Evolutionary conservation across 2,329 filamentous ascomycete species (phyloP), one percentile per base, ranked within the genome.

Genomic region (Pseudocercospora eumusae): DNA sequence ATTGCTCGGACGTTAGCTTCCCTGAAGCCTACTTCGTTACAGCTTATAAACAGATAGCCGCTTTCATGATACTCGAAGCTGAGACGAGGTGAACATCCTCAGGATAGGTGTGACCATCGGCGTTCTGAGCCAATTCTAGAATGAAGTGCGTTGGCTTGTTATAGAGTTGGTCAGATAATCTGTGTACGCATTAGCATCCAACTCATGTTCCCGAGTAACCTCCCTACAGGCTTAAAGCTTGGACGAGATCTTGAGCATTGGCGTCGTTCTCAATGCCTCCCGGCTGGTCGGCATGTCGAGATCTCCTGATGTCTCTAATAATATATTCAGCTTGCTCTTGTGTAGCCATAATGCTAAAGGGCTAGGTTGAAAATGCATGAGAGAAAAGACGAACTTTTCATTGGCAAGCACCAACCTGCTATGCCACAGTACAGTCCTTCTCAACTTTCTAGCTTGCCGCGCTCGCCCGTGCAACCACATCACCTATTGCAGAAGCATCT

Each of bases 81-180:
- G 78, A 82, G 7, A 21, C 64, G 59, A 21, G 66, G 36, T 13
- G 71, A 27, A 40, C 44, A 3, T 55, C 52, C 28, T 25, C 61
- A 4, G 47, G 44, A 64, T 79, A 84, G 10, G 61, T 59, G 60
- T 83, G 83, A 68, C 84, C 82, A 49, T 85, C 83, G 4, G 81
- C 81, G 66, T 85, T 85, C 63, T 84, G 82, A 0, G 85, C 75
- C 0, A 85, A 68, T 67, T 85, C 82, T 33, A 83, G 80, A 0
- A 85, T 70, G 64, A 84, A 85, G 31, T 80, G 76, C 0, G 79
- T 74, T 2, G 69, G 62, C 13, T 66, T 73, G 28, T 68, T 66
- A 60, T 80, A 77, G 4, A 77, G 67, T 49, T 77, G 36, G 11
- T 42, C 36, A 13, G 36, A 42, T 4, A 42, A 18, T 42, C 36